Base-by-base conservation (phyloP, 108 stramenopile genomes). In the Nitzschia sp. region DNA sequence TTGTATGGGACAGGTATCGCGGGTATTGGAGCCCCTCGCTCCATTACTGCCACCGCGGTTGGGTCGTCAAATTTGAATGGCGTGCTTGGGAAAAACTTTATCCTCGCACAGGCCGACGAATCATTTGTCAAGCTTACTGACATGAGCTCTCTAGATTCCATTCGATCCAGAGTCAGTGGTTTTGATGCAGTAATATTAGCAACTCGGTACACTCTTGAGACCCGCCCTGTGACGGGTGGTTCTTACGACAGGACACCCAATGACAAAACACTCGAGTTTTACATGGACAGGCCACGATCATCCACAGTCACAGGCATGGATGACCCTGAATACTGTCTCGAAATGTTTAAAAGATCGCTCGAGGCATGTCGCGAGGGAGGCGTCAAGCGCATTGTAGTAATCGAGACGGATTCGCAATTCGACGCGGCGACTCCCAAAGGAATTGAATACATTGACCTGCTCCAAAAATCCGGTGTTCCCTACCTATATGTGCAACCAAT, bases 1-100 rank as follows among this genome's bases (percentile, higher is more conserved):
- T 52, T 92, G 58, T 92, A 92, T 65, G 91, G 87, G 16, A 89
- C 91, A 11, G 91, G 91, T 19, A 82, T 92, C 26, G 76, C 75
- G 15, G 80, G 80, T 35, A 36, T 72, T 28, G 68, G 47, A 33
- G 72, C 66, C 23, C 82, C 80, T 31, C 64, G 91, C 45, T 71
- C 80, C 17, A 80, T 92, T 22, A 68, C 79, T 9, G 88, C 91
- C 27, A 88, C 86, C 2, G 61, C 82, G 28, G 63, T 66, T 3
- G 84, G 82, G 22, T 71, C 84, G 36, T 61, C 58, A 38, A 53
- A 60, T 48, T 70, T 91, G 45, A 92, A 92, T 58, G 72, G 70
- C 33, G 63, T 84, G 23, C 66, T 89, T 25, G 72, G 71, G 16
- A 71, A 81, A 35, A 68, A 82, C 38, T 91, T 91, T 70, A 72